Base-by-base conservation (phyloP, 164 flowering plant genomes). In the Macadamia tetraphylla region DNA sequence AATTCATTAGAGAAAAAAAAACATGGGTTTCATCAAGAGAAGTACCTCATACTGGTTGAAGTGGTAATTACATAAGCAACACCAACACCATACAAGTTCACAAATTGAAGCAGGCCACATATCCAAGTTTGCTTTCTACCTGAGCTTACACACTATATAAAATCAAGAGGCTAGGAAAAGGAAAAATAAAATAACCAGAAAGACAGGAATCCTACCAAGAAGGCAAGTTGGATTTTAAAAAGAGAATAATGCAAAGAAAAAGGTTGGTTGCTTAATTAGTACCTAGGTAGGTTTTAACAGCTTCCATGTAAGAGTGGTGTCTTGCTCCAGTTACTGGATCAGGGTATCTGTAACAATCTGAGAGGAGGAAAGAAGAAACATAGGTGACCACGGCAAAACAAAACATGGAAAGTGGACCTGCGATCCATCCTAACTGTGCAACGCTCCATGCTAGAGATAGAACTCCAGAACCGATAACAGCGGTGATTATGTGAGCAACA, bases 381-480 rank as follows among this genome's bases (percentile, higher is more conserved):
- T 68, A 55, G 31, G 89, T 86, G 70, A 90, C 68, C 0, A 63
- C 58, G n/a, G 92, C 92, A 66, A 92, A 88, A 8, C 62, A 31
- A 6, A 87, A 52, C 78, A 90, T 70, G 14, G 77, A 29, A 17
- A 81, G 5, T 9, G 96, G 94, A 12, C 91, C 94, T 11, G 81
- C 92, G 29, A 88, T 71, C 96, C 96, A 90, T 0, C 98, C 98
- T 14, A 92, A 76, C 73, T 83, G 94, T 4, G 88, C 84, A 56
- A 75, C 72, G 75, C 88, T 76, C 97, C 97, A 90, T 46, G 94
- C 86, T 2, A 90, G 74, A 8, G 98, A 90, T 18, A 92, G 76
- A 48, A 90, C 96, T 15, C 96, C 96, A 9, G 98, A 79, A 11
- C 94, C 96, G 40, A 92, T 88, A 66, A 87, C 92, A 13, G 82